These are phyloP conservation scores for Brachypodium distachyon DNA, from an alignment of 202 grass and related monocot species.

Conservation along the genomic window DNA sequence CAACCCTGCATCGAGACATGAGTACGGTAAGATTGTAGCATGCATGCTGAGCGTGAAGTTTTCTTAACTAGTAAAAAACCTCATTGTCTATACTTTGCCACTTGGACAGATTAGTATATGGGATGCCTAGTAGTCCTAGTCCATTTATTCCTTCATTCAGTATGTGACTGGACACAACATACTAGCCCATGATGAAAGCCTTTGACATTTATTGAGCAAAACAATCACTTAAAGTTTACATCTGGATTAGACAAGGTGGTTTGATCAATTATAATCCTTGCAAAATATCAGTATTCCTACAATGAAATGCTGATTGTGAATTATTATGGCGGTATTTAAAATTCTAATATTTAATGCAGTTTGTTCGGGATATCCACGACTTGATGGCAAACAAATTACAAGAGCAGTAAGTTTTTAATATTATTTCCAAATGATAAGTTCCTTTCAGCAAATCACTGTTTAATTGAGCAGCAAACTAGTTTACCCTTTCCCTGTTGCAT, in stretches of 20 bases:
- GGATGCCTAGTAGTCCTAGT: neutral
- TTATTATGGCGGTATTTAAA: neutral
- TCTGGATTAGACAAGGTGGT: neutral
- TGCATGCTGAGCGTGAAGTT: too few species aligned
- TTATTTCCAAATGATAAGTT: neutral
- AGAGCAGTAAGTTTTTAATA: conserved; percentile 52
- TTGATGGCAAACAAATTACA: conserved; percentile 86
- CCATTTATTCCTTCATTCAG: neutral
- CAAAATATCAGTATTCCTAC: neutral
- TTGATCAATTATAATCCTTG: neutral
- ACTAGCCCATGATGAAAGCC: neutral
- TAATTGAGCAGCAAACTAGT: neutral
- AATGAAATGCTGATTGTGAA: neutral
- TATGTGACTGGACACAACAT: neutral
- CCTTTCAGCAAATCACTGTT: neutral
- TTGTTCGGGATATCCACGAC: conserved; percentile 85
- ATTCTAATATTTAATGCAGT: conserved; percentile 50
- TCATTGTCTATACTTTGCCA: neutral
- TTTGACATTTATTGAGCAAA: neutral
- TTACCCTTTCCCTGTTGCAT: neutral
- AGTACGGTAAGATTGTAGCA: too few species aligned
- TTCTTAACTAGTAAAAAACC: neutral
- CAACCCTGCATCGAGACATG: neutral
- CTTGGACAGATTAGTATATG: neutral
- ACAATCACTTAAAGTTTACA: neutral